phyloP scores from a whole-genome alignment of 106 monocot species.

The Narthecium ossifragum region DNA sequence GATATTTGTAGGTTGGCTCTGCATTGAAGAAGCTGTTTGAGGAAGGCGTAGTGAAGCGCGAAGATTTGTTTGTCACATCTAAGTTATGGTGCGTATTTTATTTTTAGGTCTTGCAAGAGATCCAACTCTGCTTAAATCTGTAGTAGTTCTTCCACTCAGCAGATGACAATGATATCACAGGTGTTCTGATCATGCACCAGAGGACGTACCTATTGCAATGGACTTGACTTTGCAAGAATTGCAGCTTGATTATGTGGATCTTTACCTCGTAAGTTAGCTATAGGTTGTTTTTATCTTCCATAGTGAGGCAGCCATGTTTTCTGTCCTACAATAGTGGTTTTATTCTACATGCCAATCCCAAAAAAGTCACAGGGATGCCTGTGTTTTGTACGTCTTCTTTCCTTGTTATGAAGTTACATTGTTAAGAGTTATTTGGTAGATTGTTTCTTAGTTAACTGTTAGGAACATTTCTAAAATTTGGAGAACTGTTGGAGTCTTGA shows the following conservation, averaged over 20 bases:
- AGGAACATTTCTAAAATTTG: too few relatives aligned
- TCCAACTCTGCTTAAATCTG: neutral
- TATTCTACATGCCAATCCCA: too few relatives aligned
- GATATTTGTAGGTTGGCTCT: conserved; percentile 41
- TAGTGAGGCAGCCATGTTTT: too few relatives aligned
- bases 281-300: too few relatives aligned
- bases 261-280: conserved; percentile 85
- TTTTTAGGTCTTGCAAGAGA: neutral
- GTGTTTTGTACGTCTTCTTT: too few relatives aligned
- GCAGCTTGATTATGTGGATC: conserved; percentile 76
- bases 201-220: conserved; percentile 64
- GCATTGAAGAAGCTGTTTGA: conserved; percentile 74
- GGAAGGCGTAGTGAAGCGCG: conserved; percentile 72
- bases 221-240: conserved; percentile 49
- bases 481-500: too few relatives aligned
- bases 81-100: conserved; percentile 58
- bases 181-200: conserved; percentile 65
- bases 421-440: too few relatives aligned
- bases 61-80: conserved; percentile 86
- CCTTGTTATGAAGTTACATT: too few relatives aligned
- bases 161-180: conserved; percentile 22
- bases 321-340: too few relatives aligned
- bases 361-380: too few relatives aligned
- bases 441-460: too few relatives aligned
- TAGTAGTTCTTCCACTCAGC: neutral